Conservation (phyloP, 23 red algal species). For the Agarophyton chilense region DNA sequence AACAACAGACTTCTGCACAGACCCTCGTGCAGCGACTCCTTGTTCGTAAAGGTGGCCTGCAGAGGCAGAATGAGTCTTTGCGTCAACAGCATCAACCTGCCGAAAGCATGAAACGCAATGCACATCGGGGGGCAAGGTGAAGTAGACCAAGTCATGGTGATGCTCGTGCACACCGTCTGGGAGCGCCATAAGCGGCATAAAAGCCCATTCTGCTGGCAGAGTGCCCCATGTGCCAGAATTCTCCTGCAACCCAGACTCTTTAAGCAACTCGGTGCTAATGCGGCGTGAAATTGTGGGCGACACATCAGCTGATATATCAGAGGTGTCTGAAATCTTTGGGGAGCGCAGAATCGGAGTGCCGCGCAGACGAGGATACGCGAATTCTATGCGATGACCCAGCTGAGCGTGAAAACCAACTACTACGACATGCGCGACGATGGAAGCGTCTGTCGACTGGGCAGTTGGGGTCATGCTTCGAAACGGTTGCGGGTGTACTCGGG, state of each 20-base stretch:
- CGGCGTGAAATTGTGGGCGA: conserved; percentile 31
- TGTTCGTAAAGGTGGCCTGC: conserved; percentile 37
- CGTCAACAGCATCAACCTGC: conserved; percentile 67
- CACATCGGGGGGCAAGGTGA: conserved; percentile 67
- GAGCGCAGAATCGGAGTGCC: conserved; percentile 77
- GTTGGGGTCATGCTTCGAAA: neutral
- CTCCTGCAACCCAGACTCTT: neutral
- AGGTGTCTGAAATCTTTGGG: conserved; percentile 78
- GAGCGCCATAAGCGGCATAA: conserved; percentile 85
- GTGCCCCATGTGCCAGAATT: conserved; percentile 44
- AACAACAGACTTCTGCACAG: conserved; percentile 89
- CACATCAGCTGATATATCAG: conserved; percentile 56
- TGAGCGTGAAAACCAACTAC: conserved; percentile 93
- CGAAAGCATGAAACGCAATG: conserved; percentile 86
- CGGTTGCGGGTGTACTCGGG: neutral
- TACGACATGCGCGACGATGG: conserved; percentile 85
- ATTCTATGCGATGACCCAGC: conserved; percentile 86
- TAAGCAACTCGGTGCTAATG: neutral
- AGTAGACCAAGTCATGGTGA: conserved; percentile 71
- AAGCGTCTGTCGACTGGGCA: conserved; percentile 15
- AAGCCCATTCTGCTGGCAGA: conserved; percentile 68
- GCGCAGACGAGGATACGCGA: conserved; percentile 84
- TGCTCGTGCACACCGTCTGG: conserved; percentile 88
- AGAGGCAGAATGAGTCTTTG: conserved; percentile 59
- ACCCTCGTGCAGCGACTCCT: conserved; percentile 74